Evolutionary conservation across 2,329 filamentous ascomycete species (phyloP), one percentile per base, ranked within the genome.

Genomic region (Aspergillus aculeatinus): DNA sequence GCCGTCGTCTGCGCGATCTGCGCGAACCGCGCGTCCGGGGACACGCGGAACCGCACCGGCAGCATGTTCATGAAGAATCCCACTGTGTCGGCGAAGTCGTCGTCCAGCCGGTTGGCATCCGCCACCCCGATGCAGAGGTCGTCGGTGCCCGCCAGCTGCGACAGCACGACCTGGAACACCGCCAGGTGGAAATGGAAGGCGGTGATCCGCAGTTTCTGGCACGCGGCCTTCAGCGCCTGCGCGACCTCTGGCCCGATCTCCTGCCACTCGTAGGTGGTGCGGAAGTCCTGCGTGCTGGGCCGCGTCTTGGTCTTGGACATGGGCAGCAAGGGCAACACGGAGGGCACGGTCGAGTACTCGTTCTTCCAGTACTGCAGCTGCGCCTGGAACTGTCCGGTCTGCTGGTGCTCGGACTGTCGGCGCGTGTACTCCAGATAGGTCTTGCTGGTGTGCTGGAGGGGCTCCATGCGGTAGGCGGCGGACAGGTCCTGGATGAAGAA

Each of bases 51-150:
- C 0, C 73, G 71, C 0, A 85, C 51, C 1, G 83, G 77, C 0
- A 85, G 68, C 0, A 84, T 65, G 60, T 85, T 85, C 2, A 85
- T 59, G 47, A 80, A 80, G 48, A 77, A 68, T 1, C 83, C 83
- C 1, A 85, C 66, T 2, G 68, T 82, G 1, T 65, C 57, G 7
- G 68, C 59, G 2, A 74, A 57, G 1, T 72, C 60, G 11, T 57
- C 59, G 1, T 81, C 77, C 0, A 53, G 64, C 1, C 79, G 68
- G 52, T 77, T 78, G 1, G 79, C 78, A 65, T 85, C 81, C 0
- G 76, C 76, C 10, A 83, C 72, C 5, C 82, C 83, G 55, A 85
- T 81, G 55, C 70, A 71, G 44, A 84, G 57, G 21, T 80, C 74
- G 2, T 78, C 72, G 1, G 73, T 55, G 12, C 74, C 74, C 0